Conservation (phyloP, 345 rosid species). For the Dipteronia sinensis region DNA sequence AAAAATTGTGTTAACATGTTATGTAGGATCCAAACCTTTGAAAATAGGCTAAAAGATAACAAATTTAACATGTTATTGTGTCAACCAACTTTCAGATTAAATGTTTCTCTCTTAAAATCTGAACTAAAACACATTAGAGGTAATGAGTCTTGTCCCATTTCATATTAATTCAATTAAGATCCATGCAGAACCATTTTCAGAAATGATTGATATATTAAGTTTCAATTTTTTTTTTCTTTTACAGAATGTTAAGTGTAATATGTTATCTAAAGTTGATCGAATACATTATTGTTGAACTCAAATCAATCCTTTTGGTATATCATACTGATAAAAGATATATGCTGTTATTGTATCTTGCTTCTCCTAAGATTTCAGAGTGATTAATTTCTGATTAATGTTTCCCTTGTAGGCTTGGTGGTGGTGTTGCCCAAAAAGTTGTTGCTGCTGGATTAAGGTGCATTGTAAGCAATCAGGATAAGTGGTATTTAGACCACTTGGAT, state of each 20-base stretch:
- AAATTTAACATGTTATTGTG: not conserved
- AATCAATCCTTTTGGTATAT: no score
- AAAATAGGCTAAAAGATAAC: not conserved
- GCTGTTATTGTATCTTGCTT: not conserved
- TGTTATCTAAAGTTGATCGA: not conserved
- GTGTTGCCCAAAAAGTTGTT: conserved; percentile 62
- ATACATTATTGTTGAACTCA: not conserved
- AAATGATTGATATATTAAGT: no score
- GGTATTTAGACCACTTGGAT: conserved; percentile 74
- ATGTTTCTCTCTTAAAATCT: not conserved
- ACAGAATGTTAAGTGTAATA: not conserved
- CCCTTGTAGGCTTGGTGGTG: conserved; percentile 60
- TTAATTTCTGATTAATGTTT: conserved; percentile 11
- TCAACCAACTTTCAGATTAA: not conserved
- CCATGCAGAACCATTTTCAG: no score
- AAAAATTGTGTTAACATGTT: not conserved
- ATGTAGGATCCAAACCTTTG: not conserved
- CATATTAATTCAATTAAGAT: not conserved
- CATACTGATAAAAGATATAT: no score
- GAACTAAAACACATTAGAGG: not conserved
- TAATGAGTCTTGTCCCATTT: not conserved
- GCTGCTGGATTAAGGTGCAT: conserved; percentile 67
- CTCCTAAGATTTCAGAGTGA: not conserved
- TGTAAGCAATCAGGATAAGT: conserved; percentile 76
- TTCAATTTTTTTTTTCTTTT: not conserved